Base-by-base conservation (phyloP, 108 stramenopile genomes). In the Asterionellopsis glacialis region DNA sequence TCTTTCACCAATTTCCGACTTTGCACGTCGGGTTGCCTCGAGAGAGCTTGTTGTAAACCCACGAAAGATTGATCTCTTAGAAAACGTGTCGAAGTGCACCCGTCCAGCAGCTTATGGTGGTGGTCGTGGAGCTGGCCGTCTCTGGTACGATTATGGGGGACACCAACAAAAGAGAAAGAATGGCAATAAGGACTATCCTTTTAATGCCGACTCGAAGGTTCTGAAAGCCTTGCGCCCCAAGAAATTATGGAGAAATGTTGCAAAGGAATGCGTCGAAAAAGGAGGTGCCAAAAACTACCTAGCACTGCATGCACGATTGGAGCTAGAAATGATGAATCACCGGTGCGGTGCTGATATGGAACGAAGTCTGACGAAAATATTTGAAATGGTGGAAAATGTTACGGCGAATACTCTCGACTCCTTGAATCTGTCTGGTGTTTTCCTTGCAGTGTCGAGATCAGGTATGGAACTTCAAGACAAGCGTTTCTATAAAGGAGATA, bases 281-380 rank as follows among this genome's bases (percentile, higher is more conserved):
- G n/a, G 7, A 39, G 40, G 16, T 57, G 39, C 56, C 16, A 24
- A 22, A n/a, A 54, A 54, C 52, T 82, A 82, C 59, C 23, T 85
- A 40, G 86, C 84, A 12, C 42, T 91, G 27, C 90, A 91, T 67
- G 82, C 86, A 1, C 80, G 90, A n/a, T 51, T 91, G 14, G 90
- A 91, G 61, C 54, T 79, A 11, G 84, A 87, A n/a, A 91, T 91
- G 86, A 25, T 82, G 61, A 42, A 14, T 14, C 90, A 91, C 55
- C 28, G 54, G 0, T 91, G 90, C 51, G 61, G 63, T 15, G 59
- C 55, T 48, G 41, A 57, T 27, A 83, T 87, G 84, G 75, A 83
- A 64, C 14, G 41, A 11, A 87, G 82, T 55, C 62, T 91, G 28
- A 84, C 81, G 4, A 75, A 52, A 27, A 60, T 87, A 3, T 79